Evolutionary conservation across 352 stramenopile species (phyloP), one percentile per base, ranked within the genome.

Genomic region (Saprolegnia diclina): DNA sequence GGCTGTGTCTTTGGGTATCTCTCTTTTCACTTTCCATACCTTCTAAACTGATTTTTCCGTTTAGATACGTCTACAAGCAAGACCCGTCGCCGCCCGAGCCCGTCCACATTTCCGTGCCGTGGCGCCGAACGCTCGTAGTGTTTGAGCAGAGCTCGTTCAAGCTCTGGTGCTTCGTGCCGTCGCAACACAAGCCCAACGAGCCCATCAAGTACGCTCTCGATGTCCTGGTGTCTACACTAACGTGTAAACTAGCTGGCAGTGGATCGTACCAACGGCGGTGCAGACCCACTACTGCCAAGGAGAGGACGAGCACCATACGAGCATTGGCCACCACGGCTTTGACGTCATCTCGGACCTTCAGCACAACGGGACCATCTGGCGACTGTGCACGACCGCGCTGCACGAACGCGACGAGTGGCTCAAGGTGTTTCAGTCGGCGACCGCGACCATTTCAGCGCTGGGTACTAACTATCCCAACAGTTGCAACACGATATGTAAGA

Each of bases 101-200:
- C 24, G 52, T 59, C 11, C 52, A 59, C 52, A 59, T 59, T 11
- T 59, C 52, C 3, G 52, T 59, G 3, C 80, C 88, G 71, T 95
- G 87, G 87, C 86, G 92, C 62, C 92, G 92, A 67, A 83, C 83
- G 61, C 71, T 95, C 22, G 79, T 95, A 56, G 87, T 95, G 63
- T 95, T 92, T 67, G 87, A 95, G 65, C 91, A 90, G 56, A 83
- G 81, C 50, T 91, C 83, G 45, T 86, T 93, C 76, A 95, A 95
- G 72, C 65, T 95, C 21, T 95, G 87, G 87, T 95, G 92, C 73
- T 95, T 95, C 69, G 92, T 93, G 50, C 87, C 87, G 46, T 91
- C 81, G 56, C 85, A 92, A 69, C 81, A 92, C 32, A 85, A 95
- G 66, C 81, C 89, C 68, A 81, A 79, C 5, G 80, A 93, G 38